Evolutionary conservation across 176 grass and related monocot species (phyloP).

Genomic region (Alloteropsis semialata): DNA sequence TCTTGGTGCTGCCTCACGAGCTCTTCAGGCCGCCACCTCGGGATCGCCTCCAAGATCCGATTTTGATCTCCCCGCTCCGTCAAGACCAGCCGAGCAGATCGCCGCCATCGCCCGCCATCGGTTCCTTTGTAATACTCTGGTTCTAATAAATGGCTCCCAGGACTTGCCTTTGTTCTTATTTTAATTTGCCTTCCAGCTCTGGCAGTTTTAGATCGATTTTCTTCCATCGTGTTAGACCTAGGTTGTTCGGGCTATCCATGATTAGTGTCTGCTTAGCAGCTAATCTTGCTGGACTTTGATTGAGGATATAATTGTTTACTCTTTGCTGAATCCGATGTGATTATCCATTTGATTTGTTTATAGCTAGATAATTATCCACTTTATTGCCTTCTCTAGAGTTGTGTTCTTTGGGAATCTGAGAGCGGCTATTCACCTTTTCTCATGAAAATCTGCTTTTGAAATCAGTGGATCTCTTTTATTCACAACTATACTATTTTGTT

Average conservation of each 20-base stretch:
- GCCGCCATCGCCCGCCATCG: neutral
- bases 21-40: neutral
- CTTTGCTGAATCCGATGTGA: neutral
- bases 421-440: neutral
- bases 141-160: neutral
- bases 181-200: neutral
- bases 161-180: neutral
- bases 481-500: neutral
- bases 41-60: constrained; percentile 19
- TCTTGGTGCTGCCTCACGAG: constrained; percentile 27
- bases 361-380: neutral
- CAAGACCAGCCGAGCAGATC: neutral
- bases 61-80: constrained; percentile 1
- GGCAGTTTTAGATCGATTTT: neutral
- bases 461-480: neutral
- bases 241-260: neutral
- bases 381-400: neutral
- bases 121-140: constrained; percentile 9
- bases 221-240: neutral
- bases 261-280: neutral
- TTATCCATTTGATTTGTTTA: neutral
- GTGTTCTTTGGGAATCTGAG: neutral
- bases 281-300: neutral
- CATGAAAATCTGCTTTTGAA: neutral
- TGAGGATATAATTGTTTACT: neutral